These are phyloP conservation scores for Nigrospora oryzae DNA, from an alignment of 2,329 filamentous ascomycete genomes.

Conservation along the genomic window DNA sequence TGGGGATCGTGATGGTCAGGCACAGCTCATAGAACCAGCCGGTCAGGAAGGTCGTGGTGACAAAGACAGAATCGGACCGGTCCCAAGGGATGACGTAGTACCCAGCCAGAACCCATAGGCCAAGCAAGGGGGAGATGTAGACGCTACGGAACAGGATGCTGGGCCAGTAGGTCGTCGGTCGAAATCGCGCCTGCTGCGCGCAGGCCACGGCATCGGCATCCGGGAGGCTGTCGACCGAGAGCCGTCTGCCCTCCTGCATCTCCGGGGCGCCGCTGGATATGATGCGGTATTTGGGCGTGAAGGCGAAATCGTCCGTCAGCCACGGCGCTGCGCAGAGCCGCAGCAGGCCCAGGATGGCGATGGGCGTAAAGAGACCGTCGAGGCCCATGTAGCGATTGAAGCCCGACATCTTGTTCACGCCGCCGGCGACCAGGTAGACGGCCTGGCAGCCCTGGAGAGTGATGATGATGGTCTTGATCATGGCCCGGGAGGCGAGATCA, in stretches of 20 bases:
- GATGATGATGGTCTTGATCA: constrained; percentile 9
- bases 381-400: constrained; percentile 4
- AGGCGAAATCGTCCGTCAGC: constrained; percentile 12
- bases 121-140: constrained; percentile 5
- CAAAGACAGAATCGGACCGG: neutral
- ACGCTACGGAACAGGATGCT: constrained; percentile 5
- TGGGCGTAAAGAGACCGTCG: constrained; percentile 10
- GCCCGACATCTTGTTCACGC: constrained; percentile 2
- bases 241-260: neutral
- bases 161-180: constrained; percentile 2
- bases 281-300: neutral
- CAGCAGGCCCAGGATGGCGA: constrained; percentile 13
- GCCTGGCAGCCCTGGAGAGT: neutral
- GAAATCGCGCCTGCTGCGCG: neutral
- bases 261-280: neutral
- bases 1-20: constrained; percentile 5
- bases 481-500: constrained; percentile 4
- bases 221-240: constrained; percentile 1
- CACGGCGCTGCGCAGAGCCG: constrained; percentile 11
- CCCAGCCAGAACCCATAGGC: neutral
- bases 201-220: neutral
- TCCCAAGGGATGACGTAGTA: constrained; percentile 1
- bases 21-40: constrained; percentile 9
- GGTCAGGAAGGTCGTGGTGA: constrained; percentile 4
- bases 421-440: constrained; percentile 2